Evolutionary conservation across 495 filamentous ascomycete species (phyloP), one percentile per base, ranked within the genome.

Genomic region (Acidiella bohemica): DNA sequence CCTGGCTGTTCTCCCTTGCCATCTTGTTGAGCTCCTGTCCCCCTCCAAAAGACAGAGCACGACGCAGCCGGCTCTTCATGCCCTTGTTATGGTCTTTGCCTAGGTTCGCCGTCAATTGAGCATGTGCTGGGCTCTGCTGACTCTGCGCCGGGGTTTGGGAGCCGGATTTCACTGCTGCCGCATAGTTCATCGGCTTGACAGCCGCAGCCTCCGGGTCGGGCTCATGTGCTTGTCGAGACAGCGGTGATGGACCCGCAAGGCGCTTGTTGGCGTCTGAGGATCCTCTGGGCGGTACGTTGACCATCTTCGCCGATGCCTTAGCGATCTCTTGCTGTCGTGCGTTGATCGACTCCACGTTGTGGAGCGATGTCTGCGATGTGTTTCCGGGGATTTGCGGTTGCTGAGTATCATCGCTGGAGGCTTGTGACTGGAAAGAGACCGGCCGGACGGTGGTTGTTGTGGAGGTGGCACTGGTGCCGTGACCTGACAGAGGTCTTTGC

Each of bases 21-120:
- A 76, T 68, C 48, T 81, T 82, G 37, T 84, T 70, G 26, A 99
- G 71, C 56, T 99, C 92, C 8, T 87, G 84, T 29, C 88, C 83
- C 56, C 92, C 95, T 14, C 90, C 87, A 60, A 99, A 99, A 0
- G 92, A 96, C 58, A 99, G 95, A 2, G 90, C 90, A 53, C 90
- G 74, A 41, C 90, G 71, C 32, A 99, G 64, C 36, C 88, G 71
- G n/a, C 80, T 86, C 42, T 92, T 92, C 63, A 94, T 88, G 39
- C 76, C 84, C 42, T 78, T 79, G 50, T 71, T 75, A 1, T 66
- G 60, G 23, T 77, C 77, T 49, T 77, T 84, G 41, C 88, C 83
- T 33, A 74, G 81, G 25, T 96, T 63, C 8, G 84, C 84, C 8
- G 80, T 72, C 27, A 94, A 67, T 33, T 86, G 82, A 53, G 81